A percentile compares a stretch with the other conserved stretches of the same genome.
Conservation (phyloP, 768 basidiomycete genomes). For the Mycena crocata region DNA sequence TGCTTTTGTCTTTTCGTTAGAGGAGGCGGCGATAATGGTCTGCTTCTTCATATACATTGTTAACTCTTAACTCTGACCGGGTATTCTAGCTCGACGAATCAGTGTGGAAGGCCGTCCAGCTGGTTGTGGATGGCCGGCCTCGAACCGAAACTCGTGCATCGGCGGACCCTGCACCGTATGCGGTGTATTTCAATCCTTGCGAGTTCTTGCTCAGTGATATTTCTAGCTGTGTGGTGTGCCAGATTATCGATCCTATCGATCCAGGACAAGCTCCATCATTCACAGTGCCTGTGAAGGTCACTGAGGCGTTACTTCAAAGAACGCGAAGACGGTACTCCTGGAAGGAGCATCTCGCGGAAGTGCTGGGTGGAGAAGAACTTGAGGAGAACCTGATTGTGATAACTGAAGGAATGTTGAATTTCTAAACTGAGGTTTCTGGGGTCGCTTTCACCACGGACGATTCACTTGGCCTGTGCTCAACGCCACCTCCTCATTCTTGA, state of each 20-base stretch:
- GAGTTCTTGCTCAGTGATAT: neutral
- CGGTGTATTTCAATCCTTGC: neutral
- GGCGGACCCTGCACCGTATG: slow-evolving; percentile 24
- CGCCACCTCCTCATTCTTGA: no score
- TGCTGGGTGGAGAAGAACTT: slow-evolving; percentile 19
- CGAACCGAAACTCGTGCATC: slow-evolving; percentile 15
- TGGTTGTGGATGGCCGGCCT: slow-evolving; percentile 26
- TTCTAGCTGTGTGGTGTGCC: slow-evolving; percentile 30
- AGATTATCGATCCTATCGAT: slow-evolving; percentile 26
- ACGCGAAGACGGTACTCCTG: slow-evolving; percentile 9
- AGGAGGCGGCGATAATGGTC: slow-evolving; percentile 30
- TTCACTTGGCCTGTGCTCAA: no score
- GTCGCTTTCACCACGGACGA: neutral
- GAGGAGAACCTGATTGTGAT: slow-evolving; percentile 7
- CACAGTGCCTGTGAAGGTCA: slow-evolving; percentile 23
- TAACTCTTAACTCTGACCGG: slow-evolving; percentile 2
- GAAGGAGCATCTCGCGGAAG: slow-evolving; percentile 28
- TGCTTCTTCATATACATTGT: neutral
- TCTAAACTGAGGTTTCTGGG: neutral
- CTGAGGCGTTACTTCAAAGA: slow-evolving; percentile 14
- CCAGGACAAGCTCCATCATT: slow-evolving; percentile 25
- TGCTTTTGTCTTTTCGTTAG: slow-evolving; percentile 32
- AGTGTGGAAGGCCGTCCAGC: slow-evolving; percentile 20
- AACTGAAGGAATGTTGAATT: neutral
- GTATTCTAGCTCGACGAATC: slow-evolving; percentile 13